Percentiles rank a stretch among this genome's conserved stretches.
Evolutionary conservation across 495 filamentous ascomycete genomes (phyloP).

Genomic region (Penicillium psychrofluorescens): DNA sequence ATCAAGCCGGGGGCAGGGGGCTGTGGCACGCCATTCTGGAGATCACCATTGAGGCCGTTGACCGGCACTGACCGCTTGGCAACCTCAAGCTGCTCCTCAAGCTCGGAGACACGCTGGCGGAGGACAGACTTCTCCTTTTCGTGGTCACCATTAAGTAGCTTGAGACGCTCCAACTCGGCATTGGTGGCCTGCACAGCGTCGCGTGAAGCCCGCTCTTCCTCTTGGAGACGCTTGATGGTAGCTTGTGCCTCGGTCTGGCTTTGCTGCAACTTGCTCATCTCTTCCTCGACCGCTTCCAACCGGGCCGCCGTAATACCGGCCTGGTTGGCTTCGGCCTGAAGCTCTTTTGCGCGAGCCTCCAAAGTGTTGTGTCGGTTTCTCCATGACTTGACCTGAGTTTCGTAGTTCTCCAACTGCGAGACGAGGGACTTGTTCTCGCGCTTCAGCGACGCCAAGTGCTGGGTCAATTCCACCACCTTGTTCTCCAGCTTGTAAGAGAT

Average conservation of each 20-base stretch:
- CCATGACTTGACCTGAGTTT: conserved; percentile 91
- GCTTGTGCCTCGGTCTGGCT: conserved; percentile 78
- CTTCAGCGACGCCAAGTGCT: conserved; percentile 86
- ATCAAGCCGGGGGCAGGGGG: conserved; percentile 70
- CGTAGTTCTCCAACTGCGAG: conserved; percentile 91
- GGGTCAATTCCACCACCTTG: conserved; percentile 97
- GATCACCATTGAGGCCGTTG: conserved; percentile 52
- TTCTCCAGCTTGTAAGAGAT: conserved; percentile 99
- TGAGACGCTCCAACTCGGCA: conserved; percentile 69
- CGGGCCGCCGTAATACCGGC: conserved; percentile 90
- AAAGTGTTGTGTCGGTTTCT: conserved; percentile 85
- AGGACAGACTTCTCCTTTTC: conserved; percentile 80
- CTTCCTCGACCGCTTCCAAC: conserved; percentile 80
- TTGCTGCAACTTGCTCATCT: conserved; percentile 85
- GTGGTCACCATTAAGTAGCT: conserved; percentile 57
- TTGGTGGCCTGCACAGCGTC: conserved; percentile 70
- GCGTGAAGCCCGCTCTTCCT: conserved; percentile 76
- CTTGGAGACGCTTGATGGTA: conserved; percentile 87
- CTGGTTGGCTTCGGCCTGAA: conserved; percentile 95
- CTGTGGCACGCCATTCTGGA: conserved; percentile 50
- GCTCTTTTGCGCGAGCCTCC: conserved; percentile 82
- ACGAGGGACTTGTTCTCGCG: conserved; percentile 83
- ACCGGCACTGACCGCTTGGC: conserved; percentile 61
- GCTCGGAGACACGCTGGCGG: conserved; percentile 76
- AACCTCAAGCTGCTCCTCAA: conserved; percentile 88